Evolutionary conservation across 2,329 filamentous ascomycete species (phyloP).

Genomic region (Alternaria ethzedia): DNA sequence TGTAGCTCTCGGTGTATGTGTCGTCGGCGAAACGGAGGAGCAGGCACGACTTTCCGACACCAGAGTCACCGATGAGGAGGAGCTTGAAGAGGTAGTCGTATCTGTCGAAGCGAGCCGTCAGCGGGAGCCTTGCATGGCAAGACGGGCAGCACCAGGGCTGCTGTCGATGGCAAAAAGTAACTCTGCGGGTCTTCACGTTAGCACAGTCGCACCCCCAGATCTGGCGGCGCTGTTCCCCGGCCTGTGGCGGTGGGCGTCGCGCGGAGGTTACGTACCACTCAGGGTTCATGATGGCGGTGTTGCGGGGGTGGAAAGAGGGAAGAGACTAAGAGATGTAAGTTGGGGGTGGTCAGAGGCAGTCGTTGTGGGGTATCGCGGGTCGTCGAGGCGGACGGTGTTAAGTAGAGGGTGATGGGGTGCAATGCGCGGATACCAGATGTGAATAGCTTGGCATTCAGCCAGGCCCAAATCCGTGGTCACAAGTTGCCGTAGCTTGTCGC

Average conservation of each 20-base stretch:
- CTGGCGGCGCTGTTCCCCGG: constrained; percentile 14
- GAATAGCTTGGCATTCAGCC: constrained; percentile 28
- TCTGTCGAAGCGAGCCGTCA: constrained; percentile 61
- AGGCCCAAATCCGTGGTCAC: constrained; percentile 25
- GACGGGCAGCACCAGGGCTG: constrained; percentile 5
- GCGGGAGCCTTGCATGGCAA: constrained; percentile 16
- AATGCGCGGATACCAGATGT: constrained; percentile 25
- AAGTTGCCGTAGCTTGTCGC: constrained; percentile 25
- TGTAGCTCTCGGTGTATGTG: constrained; percentile 99
- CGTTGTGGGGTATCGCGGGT: constrained; percentile 33
- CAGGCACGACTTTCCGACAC: constrained; percentile 99
- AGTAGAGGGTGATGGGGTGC: constrained; percentile 23
- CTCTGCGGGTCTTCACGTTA: constrained; percentile 38
- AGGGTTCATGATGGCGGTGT: constrained; percentile 76
- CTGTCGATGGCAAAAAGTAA: constrained; percentile 9
- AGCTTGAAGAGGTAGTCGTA: constrained; percentile 99
- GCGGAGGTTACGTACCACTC: constrained; percentile 75
- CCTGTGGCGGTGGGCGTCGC: constrained; percentile 40
- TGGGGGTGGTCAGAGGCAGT: constrained; percentile 16
- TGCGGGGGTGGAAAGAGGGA: constrained; percentile 14
- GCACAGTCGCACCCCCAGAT: constrained; percentile 20
- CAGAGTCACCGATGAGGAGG: constrained; percentile 99
- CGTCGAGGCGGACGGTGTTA: constrained; percentile 32
- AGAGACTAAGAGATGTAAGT: constrained; percentile 16
- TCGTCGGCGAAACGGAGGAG: constrained; percentile 88